Evolutionary conservation across 306 rosid genomes (phyloP), one percentile per base, ranked within the genome.

Genomic region (Gastrolobium bilobum): DNA sequence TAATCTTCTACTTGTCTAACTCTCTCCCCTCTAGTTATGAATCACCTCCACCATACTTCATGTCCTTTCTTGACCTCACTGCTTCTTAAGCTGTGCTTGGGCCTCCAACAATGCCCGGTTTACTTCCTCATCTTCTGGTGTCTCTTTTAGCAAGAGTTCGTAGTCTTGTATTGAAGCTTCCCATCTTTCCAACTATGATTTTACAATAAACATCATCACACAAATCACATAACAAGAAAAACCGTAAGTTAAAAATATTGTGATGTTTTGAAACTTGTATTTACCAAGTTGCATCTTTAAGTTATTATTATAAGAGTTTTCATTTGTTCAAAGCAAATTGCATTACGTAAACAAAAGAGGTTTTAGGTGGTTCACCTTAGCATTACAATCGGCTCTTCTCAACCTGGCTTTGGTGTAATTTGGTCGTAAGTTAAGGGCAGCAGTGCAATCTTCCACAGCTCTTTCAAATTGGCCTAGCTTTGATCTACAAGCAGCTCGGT

Each of bases 371-470:
- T 2, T 78, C 52, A 93, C 99, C 99, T 94, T 94, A 37, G 85
- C 88, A 66, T 92, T 81, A 86, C 92, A 92, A 77, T 94, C 93
- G 13, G 97, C 98, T 74, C 97, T 88, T 86, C 98, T 83, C 39
- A 90, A 74, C 71, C 98, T 90, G 20, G 98, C 97, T 80, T 90
- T 94, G 71, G 33, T 50, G 72, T 94, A 94, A 26, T 90, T 88
- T 5, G 97, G 97, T 7, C 97, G 88, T 15, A 87, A 81, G 37
- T 77, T 87, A 10, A 94, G 90, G 10, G 98, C 92, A 54, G 81
- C 73, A 10, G 34, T 83, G 81, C 98, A 94, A 77, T 94, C 97
- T 37, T 94, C 93, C 29, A 86, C 43, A 3, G 98, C 97, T 83
- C 75, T 87, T 14, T 90, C 89, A 3, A 84, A 75, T 53, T 85